Base-by-base conservation (phyloP, 129 eudicot genomes). In the Arctium minus region DNA sequence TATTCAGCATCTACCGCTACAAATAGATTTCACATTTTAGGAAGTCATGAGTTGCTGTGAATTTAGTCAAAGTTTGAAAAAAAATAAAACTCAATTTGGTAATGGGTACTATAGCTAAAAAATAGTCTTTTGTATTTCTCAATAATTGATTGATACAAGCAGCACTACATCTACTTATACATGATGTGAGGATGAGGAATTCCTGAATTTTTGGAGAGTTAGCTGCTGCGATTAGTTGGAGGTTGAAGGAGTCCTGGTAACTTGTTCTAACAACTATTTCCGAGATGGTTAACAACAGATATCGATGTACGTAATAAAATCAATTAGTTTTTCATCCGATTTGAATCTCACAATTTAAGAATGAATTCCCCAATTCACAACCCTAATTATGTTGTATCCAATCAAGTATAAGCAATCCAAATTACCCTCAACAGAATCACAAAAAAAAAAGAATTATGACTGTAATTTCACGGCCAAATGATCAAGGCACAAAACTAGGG, bases 391-490 rank as follows among this genome's bases (percentile, higher is more conserved):
- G 46, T 32, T 10, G 42, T 29, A 40, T 11, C 50, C 13, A 44
- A 39, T 12, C 67, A 78, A 64, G 73, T 10, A 80, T 42, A 36
- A 68, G 10, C 74, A 62, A 68, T 64, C 85, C 18, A 81, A 74
- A 10, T 82, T 32, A 74, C 4, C 8, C 74, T 10, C 29, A 31
- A 65, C 69, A 82, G 15, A 38, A 74, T 46, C 27, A 62, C 48
- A 79, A 15, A 22, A 81, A 37, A 64, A 9, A 29, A 2, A 37
- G 8, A 50, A 29, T 3, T 15, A 2, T 12, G 15, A 30, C 36
- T 35, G 18, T 8, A 3, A 80, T 27, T n/a, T 38, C 77, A 35
- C 18, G 27, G 31, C 22, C 40, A 50, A 53, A 15, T 30, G 37
- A 11, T 4, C 36, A 46, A 35, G 40, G 27, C 76, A 79, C 18